A percentile compares a stretch with the other conserved stretches of the same genome.
phyloP scores from a whole-genome alignment of 352 stramenopile species.

The Peronosclerospora sorghi region DNA sequence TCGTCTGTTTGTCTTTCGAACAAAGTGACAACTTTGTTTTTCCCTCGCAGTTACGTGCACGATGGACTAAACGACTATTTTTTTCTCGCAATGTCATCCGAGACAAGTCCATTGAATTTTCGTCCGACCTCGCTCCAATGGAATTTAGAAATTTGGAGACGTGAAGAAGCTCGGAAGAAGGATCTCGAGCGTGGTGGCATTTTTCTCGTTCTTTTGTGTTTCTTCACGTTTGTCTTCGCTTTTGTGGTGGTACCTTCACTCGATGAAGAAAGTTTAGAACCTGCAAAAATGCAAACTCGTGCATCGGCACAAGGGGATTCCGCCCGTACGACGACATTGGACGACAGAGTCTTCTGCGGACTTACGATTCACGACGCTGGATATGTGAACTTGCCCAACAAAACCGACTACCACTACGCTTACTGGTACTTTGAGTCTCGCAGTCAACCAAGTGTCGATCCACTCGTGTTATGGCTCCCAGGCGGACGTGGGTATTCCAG shows the following conservation, averaged over 20 bases:
- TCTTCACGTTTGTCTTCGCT: conserved; percentile 14
- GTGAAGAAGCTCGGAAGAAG: conserved; percentile 13
- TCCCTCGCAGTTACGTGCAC: neutral
- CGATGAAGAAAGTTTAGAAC: too few species aligned
- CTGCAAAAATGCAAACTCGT: conserved; percentile 1
- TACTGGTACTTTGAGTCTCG: conserved; percentile 68
- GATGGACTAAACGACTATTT: neutral
- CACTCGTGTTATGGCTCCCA: conserved; percentile 53
- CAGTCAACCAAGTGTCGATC: conserved; percentile 29
- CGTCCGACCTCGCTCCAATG: conserved; percentile 19
- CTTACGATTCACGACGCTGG: conserved; percentile 35
- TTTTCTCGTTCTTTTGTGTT: conserved; percentile 15
- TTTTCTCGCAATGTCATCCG: conserved; percentile 8
- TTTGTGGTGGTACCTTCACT: conserved; percentile 9
- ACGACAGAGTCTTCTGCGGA: conserved; percentile 30
- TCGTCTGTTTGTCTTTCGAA: too few species aligned
- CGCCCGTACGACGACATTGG: conserved; percentile 3
- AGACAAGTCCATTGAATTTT: conserved; percentile 14
- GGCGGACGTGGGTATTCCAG: conserved; percentile 49
- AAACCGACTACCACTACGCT: conserved; percentile 59
- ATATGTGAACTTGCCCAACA: conserved; percentile 54
- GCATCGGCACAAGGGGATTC: conserved; percentile 6
- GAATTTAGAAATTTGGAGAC: conserved; percentile 17
- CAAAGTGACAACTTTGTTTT: too few species aligned
- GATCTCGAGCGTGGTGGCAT: conserved; percentile 16